Percentiles rank a stretch among this genome's conserved stretches.
Conservation (phyloP, 2,329 filamentous ascomycete species). For the Pseudopithomyces maydicus region DNA sequence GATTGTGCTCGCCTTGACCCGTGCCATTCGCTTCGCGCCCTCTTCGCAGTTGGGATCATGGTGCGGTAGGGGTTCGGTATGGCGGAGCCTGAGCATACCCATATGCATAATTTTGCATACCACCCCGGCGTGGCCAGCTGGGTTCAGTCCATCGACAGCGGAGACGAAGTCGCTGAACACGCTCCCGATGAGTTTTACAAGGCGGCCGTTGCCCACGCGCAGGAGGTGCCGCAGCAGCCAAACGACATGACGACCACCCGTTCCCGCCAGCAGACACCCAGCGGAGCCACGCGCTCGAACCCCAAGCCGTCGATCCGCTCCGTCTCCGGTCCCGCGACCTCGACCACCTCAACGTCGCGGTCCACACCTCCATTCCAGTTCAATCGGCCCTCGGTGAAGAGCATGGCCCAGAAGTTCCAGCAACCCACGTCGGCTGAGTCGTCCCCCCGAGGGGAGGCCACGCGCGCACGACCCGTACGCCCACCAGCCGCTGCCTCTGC, state of each 20-base stretch:
- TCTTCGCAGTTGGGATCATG: conserved; percentile 33
- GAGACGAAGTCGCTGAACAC: conserved; percentile 20
- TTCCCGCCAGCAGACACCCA: conserved; percentile 33
- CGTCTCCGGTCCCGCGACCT: conserved; percentile 36
- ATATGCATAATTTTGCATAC: conserved; percentile 37
- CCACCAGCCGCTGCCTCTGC: conserved; percentile 12
- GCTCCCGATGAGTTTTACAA: conserved; percentile 41
- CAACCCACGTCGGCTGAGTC: conserved; percentile 35
- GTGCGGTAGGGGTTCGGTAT: conserved; percentile 32
- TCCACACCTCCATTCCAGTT: conserved; percentile 23
- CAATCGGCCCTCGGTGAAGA: conserved; percentile 41
- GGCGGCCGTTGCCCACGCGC: conserved; percentile 22
- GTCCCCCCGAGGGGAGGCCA: conserved; percentile 22
- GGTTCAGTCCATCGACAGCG: conserved; percentile 37
- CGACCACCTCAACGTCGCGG: conserved; percentile 22
- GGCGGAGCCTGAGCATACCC: conserved; percentile 34
- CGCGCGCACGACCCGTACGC: conserved; percentile 17
- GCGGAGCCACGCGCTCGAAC: conserved; percentile 31
- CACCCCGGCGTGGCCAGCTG: conserved; percentile 37
- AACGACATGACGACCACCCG: conserved; percentile 28
- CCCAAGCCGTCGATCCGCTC: conserved; percentile 31
- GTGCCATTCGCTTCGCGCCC: conserved; percentile 23
- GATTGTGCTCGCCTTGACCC: conserved; percentile 30
- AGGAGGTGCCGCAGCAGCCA: conserved; percentile 18
- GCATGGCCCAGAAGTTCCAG: conserved; percentile 44